Base-by-base conservation (phyloP, 768 basidiomycete genomes). In the Russula virescens region DNA sequence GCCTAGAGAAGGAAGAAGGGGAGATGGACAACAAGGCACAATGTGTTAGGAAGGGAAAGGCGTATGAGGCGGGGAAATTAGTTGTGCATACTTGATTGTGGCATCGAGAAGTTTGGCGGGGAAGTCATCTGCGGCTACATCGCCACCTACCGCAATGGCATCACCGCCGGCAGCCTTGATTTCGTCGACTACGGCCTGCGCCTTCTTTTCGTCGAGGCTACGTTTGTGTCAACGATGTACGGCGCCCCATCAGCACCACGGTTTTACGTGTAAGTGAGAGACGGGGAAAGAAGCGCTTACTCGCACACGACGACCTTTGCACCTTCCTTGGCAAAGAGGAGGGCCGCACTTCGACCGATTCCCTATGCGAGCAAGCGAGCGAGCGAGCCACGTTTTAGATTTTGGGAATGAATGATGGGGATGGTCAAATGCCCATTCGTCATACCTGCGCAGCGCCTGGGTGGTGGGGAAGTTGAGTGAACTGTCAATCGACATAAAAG, bases 231-330 rank as follows among this genome's bases (percentile, higher is more conserved):
- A 28, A 57, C 57, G 62, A 58, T 50, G 23, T 2, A 52, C 19
- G 58, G 35, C n/a, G 42, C 25, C n/a, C 21, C 55, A 55, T 45
- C 35, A 62, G 42, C 60, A 47, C 40, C 56, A 35, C 40, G 34
- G 21, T 11, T 51, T 61, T 50, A 61, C 52, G 58, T 61, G 55
- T 55, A 64, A 58, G 42, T n/a, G n/a, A n/a, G n/a, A n/a, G n/a
- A n/a, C n/a, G n/a, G 49, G 19, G 28, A 21, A 4, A 13, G 21
- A 10, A n/a, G n/a, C 40, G 66, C 78, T 71, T 58, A 91, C 87
- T 94, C 91, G 80, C 86, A 85, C 55, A 88, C 86, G 66, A 94
- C 89, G 55, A 94, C 85, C 71, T 88, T 93, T 18, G 91, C 91
- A 19, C 91, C 91, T 71, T 94, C 91, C 65, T 84, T 85, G 5